These are phyloP conservation scores for Populus hybrid DNA, from an alignment of 441 rosid genomes.

Conservation along the genomic window DNA sequence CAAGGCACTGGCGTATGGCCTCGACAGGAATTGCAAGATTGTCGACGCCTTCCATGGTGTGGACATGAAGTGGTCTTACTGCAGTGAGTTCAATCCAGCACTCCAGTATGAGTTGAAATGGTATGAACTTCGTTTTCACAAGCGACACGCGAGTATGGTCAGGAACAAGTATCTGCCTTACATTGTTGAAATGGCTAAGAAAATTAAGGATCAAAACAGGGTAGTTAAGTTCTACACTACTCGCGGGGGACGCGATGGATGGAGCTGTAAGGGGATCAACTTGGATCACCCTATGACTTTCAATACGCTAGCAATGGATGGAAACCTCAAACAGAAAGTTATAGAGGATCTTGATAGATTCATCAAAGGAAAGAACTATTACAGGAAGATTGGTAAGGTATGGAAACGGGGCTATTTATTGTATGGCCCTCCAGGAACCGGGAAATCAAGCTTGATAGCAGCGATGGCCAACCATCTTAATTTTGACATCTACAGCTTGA, in stretches of 20 bases:
- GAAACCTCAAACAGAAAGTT: conserved; percentile 25
- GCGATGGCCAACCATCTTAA: conserved; percentile 56
- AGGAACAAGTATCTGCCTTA: conserved; percentile 32
- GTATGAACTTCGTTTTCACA: conserved; percentile 51
- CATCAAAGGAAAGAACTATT: conserved; percentile 37
- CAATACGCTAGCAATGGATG: conserved; percentile 49
- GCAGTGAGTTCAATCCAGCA: conserved; percentile 20
- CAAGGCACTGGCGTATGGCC: conserved; percentile 24
- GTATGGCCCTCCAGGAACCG: conserved; percentile 61
- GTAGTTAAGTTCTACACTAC: conserved; percentile 40
- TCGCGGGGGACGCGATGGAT: conserved; percentile 26
- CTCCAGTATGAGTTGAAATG: conserved; percentile 25
- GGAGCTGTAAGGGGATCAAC: conserved; percentile 31
- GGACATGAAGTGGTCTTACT: conserved; percentile 29
- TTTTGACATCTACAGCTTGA: conserved; percentile 49
- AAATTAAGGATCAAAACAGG: conserved; percentile 30
- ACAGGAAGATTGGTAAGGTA: conserved; percentile 52
- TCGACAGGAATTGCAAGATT: conserved; percentile 25
- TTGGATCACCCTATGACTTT: conserved; percentile 56
- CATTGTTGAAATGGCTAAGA: conserved; percentile 36
- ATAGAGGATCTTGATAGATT: conserved; percentile 43
- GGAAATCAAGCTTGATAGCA: conserved; percentile 59
- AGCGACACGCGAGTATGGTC: conserved; percentile 31
- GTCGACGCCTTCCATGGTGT: conserved; percentile 25
- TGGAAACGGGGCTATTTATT: conserved; percentile 60